Conservation (phyloP, 257 asterid species). For the Nicotiana undulata region DNA sequence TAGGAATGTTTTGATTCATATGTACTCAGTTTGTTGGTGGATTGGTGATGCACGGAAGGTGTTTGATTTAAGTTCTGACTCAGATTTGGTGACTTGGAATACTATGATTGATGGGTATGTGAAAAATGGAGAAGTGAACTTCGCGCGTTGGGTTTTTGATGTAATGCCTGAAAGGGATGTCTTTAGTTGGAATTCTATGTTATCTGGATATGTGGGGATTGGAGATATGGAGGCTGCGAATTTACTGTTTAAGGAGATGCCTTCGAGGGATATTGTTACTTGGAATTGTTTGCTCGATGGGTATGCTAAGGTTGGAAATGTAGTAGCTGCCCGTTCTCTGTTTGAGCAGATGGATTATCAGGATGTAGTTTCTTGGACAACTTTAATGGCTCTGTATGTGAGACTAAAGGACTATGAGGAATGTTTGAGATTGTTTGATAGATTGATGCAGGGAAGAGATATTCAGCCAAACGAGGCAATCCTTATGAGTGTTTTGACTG, state of each 20-base stretch:
- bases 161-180: slow-evolving; percentile 25
- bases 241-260: slow-evolving; percentile 18
- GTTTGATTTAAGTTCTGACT: slow-evolving; percentile 27
- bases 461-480: slow-evolving; percentile 32
- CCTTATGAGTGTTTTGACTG: slow-evolving; percentile 31
- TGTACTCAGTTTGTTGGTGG: slow-evolving; percentile 17
- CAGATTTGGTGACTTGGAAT: slow-evolving; percentile 36
- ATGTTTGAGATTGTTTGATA: slow-evolving; percentile 29
- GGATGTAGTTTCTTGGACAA: slow-evolving; percentile 33
- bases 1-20: slow-evolving; percentile 21
- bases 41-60: slow-evolving; percentile 23
- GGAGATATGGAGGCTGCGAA: slow-evolving; percentile 27
- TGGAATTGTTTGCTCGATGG: slow-evolving; percentile 40
- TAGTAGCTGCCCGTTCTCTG: slow-evolving; percentile 16
- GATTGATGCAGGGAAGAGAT: slow-evolving; percentile 22
- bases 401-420: slow-evolving; percentile 19
- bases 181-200: slow-evolving; percentile 35
- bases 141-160: slow-evolving; percentile 26
- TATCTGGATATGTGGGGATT: slow-evolving; percentile 23
- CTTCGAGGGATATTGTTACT: slow-evolving; percentile 23
- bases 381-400: slow-evolving; percentile 32
- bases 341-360: slow-evolving; percentile 27
- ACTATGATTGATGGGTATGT: slow-evolving; percentile 29
- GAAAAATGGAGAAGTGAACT: slow-evolving; percentile 21
- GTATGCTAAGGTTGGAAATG: slow-evolving; percentile 19